These are phyloP conservation scores for Magnaporthiopsis incrustans DNA, from an alignment of 2,329 filamentous ascomycete species.

Conservation along the genomic window DNA sequence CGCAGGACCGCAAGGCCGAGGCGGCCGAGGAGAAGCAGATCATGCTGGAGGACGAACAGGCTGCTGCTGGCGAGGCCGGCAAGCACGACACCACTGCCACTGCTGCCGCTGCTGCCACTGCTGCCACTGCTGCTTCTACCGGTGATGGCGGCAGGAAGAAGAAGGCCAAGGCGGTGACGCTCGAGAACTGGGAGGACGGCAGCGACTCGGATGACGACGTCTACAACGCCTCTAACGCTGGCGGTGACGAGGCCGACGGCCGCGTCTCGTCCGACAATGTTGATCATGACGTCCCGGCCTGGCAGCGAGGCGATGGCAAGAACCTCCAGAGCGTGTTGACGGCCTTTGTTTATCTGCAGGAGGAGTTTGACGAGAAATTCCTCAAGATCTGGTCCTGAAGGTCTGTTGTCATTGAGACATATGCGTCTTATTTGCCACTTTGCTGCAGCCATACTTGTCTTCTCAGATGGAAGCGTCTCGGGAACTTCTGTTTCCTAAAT, in stretches of 20 bases:
- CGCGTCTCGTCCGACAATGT: neutral
- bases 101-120: constrained; percentile 17
- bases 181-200: constrained; percentile 38
- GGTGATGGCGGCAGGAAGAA: constrained; percentile 11
- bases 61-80: constrained; percentile 39
- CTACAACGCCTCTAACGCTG: constrained; percentile 16
- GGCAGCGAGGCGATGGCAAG: constrained; percentile 28
- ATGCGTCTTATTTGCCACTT: too few species aligned
- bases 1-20: constrained; percentile 21
- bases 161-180: constrained; percentile 25
- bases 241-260: neutral
- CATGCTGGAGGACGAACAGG: constrained; percentile 20
- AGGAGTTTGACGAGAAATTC: constrained; percentile 58
- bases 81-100: constrained; percentile 22
- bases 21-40: neutral
- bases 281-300: neutral
- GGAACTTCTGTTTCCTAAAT: too few species aligned
- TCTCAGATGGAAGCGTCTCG: too few species aligned
- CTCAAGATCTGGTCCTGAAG: constrained; percentile 48
- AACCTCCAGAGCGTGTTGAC: constrained; percentile 47
- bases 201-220: constrained; percentile 37
- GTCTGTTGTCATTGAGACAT: too few species aligned
- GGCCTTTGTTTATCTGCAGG: constrained; percentile 49
- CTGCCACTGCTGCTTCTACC: constrained; percentile 15
- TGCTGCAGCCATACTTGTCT: too few species aligned